phyloP scores from a whole-genome alignment of 2,329 filamentous ascomycete species.

The Thelonectria blattea region DNA sequence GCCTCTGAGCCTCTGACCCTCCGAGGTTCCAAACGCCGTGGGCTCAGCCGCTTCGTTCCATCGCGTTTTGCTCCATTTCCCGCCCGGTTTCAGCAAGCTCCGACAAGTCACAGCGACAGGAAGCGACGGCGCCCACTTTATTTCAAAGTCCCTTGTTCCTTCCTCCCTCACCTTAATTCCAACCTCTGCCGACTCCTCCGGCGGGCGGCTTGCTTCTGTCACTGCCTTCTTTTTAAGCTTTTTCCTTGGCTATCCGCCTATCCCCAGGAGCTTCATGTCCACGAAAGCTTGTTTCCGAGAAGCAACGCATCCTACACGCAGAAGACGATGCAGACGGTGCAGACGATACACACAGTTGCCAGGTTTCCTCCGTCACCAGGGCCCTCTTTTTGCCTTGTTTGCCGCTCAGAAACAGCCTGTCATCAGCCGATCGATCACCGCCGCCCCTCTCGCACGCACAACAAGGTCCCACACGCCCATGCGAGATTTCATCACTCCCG shows the following conservation, averaged over 20 bases:
- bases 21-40: too few relatives aligned
- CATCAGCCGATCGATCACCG: conserved; percentile 7
- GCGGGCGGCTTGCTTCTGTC: too few relatives aligned
- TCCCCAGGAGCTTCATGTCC: not conserved
- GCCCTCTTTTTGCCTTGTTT: not conserved
- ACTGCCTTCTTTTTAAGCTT: not conserved
- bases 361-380: not conserved
- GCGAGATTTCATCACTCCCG: conserved; percentile 16
- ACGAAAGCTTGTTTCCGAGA: not conserved
- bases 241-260: not conserved
- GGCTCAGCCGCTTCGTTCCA: too few relatives aligned
- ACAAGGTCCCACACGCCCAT: not conserved
- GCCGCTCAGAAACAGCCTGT: not conserved
- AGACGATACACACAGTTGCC: not conserved
- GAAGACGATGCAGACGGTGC: too few relatives aligned
- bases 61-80: too few relatives aligned
- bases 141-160: too few relatives aligned
- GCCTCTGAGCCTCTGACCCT: too few relatives aligned
- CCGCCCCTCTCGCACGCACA: too few relatives aligned
- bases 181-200: not conserved
- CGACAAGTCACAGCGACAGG: not conserved
- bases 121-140: too few relatives aligned
- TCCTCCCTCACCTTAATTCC: not conserved
- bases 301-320: not conserved
- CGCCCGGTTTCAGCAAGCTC: too few relatives aligned